Evolutionary conservation across 2,329 filamentous ascomycete species (phyloP).

Genomic region (Talaromyces pinophilus): DNA sequence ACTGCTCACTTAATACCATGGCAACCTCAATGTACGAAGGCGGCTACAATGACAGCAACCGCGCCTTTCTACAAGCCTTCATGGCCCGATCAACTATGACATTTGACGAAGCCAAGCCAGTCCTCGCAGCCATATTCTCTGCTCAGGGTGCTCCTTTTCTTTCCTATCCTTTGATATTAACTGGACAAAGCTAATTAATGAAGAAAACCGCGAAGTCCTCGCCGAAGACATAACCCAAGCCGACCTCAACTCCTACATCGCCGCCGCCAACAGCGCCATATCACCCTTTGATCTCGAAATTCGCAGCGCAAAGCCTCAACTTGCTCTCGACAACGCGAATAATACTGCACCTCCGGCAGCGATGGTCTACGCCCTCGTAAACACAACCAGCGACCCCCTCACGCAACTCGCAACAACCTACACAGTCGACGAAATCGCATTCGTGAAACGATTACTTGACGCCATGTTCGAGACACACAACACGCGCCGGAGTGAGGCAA

Average conservation of each 20-base stretch:
- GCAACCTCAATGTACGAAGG: slow-evolving; percentile 26
- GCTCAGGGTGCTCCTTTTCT: slow-evolving; percentile 45
- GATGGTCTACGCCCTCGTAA: slow-evolving; percentile 80
- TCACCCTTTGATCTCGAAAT: slow-evolving; percentile 87
- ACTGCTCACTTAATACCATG: slow-evolving; percentile 13
- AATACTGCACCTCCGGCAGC: neutral
- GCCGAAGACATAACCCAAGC: slow-evolving; percentile 67
- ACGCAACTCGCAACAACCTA: slow-evolving; percentile 85
- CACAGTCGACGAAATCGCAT: slow-evolving; percentile 80
- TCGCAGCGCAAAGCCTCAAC: slow-evolving; percentile 54
- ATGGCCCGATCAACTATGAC: slow-evolving; percentile 77
- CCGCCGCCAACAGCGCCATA: slow-evolving; percentile 69
- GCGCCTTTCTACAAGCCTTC: slow-evolving; percentile 88
- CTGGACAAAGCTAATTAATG: neutral
- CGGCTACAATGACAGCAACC: slow-evolving; percentile 66
- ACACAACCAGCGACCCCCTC: slow-evolving; percentile 78
- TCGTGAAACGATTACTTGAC: slow-evolving; percentile 83
- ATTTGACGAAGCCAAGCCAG: slow-evolving; percentile 67
- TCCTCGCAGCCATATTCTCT: slow-evolving; percentile 75
- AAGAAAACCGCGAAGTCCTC: slow-evolving; percentile 52
- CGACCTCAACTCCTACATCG: slow-evolving; percentile 68
- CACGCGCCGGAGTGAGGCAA: slow-evolving; percentile 72
- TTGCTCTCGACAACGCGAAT: slow-evolving; percentile 56
- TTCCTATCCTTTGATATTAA: no score
- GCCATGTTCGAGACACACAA: slow-evolving; percentile 92